Evolutionary conservation across 2,329 filamentous ascomycete genomes (phyloP), one percentile per base, ranked within the genome.

Genomic region (Sclerotinia sclerotiorum): DNA sequence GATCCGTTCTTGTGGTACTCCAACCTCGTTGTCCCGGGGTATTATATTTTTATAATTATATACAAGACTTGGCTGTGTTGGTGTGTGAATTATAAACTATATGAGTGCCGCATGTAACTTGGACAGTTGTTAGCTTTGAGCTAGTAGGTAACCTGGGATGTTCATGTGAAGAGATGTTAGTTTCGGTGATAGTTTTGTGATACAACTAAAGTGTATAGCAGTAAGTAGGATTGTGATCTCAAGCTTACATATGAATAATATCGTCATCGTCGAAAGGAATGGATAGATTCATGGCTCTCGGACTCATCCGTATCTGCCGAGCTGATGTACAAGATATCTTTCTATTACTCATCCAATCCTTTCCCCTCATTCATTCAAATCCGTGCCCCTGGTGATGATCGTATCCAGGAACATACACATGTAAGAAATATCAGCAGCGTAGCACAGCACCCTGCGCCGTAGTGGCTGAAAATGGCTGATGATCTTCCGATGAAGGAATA

Each of bases 401-500:
- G 32, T n/a, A 62, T 51, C n/a, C 46, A 63, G 46, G 46, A 51
- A 51, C 21, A 39, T 35, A 62, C 13, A 29, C 21, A 49, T 15
- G 19, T 32, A 27, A 21, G 10, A 21, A 17, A n/a, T 27, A 13
- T 35, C 1, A 29, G 3, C 32, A 35, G 29, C 29, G 29, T 49
- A 39, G 42, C 46, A 62, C 46, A 90, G 79, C 81, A 85, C 71
- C 21, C 74, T 42, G 70, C 54, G 79, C 77, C 52, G 87, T 76
- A 39, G 60, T 63, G 60, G 46, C 60, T 51, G n/a, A 63, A 42
- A 52, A 51, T 87, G 81, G 58, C 89, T 79, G 66, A 86, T 78
- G 69, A 89, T 87, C 70, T 84, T 76, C 17, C 85, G 80, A 19
- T 78, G 76, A 84, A 86, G 72, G 82, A 71, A 32, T 51, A n/a